Evolutionary conservation across 1,284 basidiomycete genomes (phyloP).

Genomic region (Puccinia horiana): DNA sequence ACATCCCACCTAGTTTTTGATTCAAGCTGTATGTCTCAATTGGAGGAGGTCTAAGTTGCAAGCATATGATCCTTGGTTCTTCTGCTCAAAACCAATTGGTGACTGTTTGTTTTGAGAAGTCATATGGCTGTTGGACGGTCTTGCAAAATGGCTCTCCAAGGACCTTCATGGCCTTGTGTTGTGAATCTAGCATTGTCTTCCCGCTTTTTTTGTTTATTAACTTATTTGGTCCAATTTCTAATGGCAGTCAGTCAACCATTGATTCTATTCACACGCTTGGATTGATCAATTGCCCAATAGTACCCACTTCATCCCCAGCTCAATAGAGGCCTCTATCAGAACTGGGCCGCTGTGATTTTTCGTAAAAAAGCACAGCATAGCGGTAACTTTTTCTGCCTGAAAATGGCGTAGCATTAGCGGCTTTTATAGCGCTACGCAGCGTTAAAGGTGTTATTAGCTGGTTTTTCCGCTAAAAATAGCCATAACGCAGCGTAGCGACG

Average conservation of each 20-base stretch:
- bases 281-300: neutral
- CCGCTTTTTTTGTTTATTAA: neutral
- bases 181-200: constrained; percentile 83
- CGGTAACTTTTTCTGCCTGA: no score
- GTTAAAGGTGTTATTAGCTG: no score
- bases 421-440: no score
- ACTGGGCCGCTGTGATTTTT: no score
- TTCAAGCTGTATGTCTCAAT: constrained; percentile 93
- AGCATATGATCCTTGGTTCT: constrained; percentile 86
- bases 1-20: constrained; percentile 88
- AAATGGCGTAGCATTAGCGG: no score
- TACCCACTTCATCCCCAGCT: constrained; percentile 72
- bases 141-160: constrained; percentile 76
- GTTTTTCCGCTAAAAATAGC: no score
- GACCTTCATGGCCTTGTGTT: constrained; percentile 74
- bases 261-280: neutral
- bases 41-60: constrained; percentile 88
- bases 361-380: no score
- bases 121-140: constrained; percentile 66
- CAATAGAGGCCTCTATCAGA: constrained; percentile 73
- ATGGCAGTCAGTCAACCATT: neutral
- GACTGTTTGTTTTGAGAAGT: constrained; percentile 70
- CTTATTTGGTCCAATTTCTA: neutral
- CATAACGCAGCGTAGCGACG: no score
- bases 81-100: constrained; percentile 73